phyloP scores from a whole-genome alignment of 805 yeast species.

The Metschnikowia kunwiensis region DNA sequence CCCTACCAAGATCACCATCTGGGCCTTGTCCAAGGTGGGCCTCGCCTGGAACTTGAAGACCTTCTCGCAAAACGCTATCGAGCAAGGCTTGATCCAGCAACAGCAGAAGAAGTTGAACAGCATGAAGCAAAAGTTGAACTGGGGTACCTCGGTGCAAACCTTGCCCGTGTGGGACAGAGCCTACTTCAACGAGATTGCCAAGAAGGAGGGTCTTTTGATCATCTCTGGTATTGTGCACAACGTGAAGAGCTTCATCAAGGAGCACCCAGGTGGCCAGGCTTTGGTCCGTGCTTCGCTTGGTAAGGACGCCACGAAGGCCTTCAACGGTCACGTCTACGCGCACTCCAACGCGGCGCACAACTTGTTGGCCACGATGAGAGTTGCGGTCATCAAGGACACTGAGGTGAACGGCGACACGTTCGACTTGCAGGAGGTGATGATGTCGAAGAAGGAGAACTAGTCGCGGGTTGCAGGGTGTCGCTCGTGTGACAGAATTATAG shows the following conservation, averaged over 20 bases:
- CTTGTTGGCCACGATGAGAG: conserved; percentile 76
- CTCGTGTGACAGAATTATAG: background rate
- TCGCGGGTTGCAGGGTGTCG: background rate
- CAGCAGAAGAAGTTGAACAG: conserved; percentile 75
- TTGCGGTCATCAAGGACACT: conserved; percentile 71
- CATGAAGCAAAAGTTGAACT: conserved; percentile 57
- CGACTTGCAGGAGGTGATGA: conserved; percentile 46
- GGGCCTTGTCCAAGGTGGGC: conserved; percentile 58
- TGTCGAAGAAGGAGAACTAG: conserved; percentile 34
- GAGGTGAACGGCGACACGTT: conserved; percentile 55
- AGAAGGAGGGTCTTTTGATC: conserved; percentile 59
- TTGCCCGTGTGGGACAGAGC: conserved; percentile 74
- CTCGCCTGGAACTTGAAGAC: conserved; percentile 70
- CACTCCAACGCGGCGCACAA: conserved; percentile 87
- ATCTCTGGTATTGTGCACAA: conserved; percentile 80
- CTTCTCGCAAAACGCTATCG: conserved; percentile 75
- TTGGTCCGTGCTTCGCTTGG: conserved; percentile 68
- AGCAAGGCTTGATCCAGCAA: conserved; percentile 79
- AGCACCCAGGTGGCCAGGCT: conserved; percentile 85
- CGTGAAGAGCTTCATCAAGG: conserved; percentile 61
- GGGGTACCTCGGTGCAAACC: conserved; percentile 68
- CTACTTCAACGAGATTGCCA: conserved; percentile 52
- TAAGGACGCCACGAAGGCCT: conserved; percentile 80
- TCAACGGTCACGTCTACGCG: conserved; percentile 82
- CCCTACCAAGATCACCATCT: conserved; percentile 71